Evolutionary conservation across 2,329 filamentous ascomycete genomes (phyloP).

Genomic region (Monilinia fructigena): DNA sequence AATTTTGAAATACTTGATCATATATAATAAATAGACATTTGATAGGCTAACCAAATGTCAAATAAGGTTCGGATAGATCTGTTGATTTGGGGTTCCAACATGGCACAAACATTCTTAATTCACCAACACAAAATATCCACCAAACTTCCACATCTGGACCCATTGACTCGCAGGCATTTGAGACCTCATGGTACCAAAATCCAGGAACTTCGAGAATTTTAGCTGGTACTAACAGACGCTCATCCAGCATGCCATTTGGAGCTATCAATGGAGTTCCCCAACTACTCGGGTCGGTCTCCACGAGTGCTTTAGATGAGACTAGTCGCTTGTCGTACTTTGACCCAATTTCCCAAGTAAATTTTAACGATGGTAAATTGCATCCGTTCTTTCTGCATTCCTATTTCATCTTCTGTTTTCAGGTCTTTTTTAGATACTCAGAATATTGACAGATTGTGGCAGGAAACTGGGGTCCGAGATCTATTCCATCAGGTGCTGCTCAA

Average conservation of each 20-base stretch:
- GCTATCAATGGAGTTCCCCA: not conserved
- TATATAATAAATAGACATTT: not conserved
- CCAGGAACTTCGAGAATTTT: not conserved
- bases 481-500: not conserved
- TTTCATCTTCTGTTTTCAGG: not conserved
- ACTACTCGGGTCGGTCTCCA: constrained; percentile 10
- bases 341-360: not conserved
- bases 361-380: constrained; percentile 16
- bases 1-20: not conserved
- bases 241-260: constrained; percentile 4
- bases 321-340: constrained; percentile 16
- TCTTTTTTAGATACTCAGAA: not conserved
- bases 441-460: constrained; percentile 9
- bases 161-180: not conserved
- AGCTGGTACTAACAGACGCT: not conserved
- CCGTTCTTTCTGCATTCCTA: not conserved
- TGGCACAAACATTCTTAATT: not conserved
- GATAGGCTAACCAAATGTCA: not conserved
- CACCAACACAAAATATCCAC: not conserved
- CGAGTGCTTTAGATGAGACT: constrained; percentile 4
- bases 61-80: constrained; percentile 12
- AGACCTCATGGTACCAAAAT: not conserved
- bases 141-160: not conserved
- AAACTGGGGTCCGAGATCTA: constrained; percentile 17
- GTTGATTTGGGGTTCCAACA: not conserved